Evolutionary conservation across 2,329 filamentous ascomycete genomes (phyloP).

Genomic region (Venturia aucupariae): DNA sequence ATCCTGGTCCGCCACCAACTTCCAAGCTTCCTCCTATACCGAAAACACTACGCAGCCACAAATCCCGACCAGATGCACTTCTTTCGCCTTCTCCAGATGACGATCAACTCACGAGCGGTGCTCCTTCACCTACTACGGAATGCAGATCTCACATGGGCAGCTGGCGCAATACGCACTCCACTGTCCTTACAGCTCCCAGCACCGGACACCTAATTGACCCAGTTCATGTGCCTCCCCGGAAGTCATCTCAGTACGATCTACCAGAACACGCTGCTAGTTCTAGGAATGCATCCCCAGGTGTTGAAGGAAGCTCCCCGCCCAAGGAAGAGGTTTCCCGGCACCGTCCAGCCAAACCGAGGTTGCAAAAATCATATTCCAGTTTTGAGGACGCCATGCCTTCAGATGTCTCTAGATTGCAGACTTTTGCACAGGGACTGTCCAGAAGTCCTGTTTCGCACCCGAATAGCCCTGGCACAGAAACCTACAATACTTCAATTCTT

Average conservation of each 20-base stretch:
- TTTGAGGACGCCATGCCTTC: not conserved
- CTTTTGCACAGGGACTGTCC: slow-evolving; percentile 23
- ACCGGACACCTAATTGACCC: slow-evolving; percentile 1
- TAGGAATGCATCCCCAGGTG: not conserved
- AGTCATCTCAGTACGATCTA: not conserved
- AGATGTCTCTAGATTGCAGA: slow-evolving; percentile 24
- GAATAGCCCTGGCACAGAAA: slow-evolving; percentile 24
- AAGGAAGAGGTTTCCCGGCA: not conserved
- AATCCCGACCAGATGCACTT: slow-evolving; percentile 5
- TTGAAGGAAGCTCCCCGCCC: not conserved
- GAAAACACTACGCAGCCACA: slow-evolving; percentile 16
- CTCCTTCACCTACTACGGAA: slow-evolving; percentile 20
- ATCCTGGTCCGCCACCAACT: slow-evolving; percentile 39
- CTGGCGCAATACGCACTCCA: slow-evolving; percentile 48
- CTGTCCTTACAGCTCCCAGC: slow-evolving; percentile 23
- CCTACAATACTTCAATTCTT: slow-evolving; percentile 39
- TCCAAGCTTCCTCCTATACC: slow-evolving; percentile 38
- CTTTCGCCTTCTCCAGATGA: slow-evolving; percentile 26
- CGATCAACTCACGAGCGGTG: slow-evolving; percentile 19
- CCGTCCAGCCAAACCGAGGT: not conserved
- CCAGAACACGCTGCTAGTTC: not conserved
- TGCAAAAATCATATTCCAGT: not conserved
- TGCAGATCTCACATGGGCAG: slow-evolving; percentile 29
- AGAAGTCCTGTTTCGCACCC: slow-evolving; percentile 18
- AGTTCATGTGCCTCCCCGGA: not conserved